Evolutionary conservation across 768 basidiomycete species (phyloP), one percentile per base, ranked within the genome.

Genomic region (Phlegmacium glaucopus): DNA sequence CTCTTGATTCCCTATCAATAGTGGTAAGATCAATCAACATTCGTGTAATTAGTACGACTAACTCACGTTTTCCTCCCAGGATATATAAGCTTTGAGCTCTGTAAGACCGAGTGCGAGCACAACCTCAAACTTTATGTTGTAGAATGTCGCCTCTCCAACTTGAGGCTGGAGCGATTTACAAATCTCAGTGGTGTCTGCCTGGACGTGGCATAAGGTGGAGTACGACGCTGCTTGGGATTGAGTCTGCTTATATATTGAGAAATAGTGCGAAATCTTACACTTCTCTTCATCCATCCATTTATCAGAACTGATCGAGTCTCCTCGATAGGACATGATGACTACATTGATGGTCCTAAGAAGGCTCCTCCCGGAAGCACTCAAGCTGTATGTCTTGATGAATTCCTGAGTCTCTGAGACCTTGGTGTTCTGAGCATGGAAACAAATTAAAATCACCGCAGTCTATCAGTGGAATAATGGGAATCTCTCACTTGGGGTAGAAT

Each of bases 331-430:
- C 36, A 54, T 35, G 11, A 68, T 56, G 4, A 44, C 42, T 8
- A 46, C 50, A 8, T 32, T 40, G 10, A 63, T 38, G n/a, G 30
- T 40, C 15, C 45, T 28, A 13, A 62, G 29, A 13, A 32, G 42
- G 12, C 15, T 11, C 13, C 45, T 39, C 18, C 40, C 26, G 8
- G 5, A 29, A 12, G 36, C 40, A n/a, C n/a, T n/a, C n/a, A n/a
- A n/a, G n/a, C n/a, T n/a, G n/a, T n/a, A n/a, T 8, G 52, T 54
- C n/a, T 59, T 34, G n/a, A 57, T 60, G 50, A 73, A 76, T 53
- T 72, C 71, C 47, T 70, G 62, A 7, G 64, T 57, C 47, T 74
- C 74, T 1, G 62, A 61, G 0, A 76, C 74, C 29, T 58, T 67
- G 13, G 62, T 69, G 7, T 67, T 64, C 74, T 76, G 37, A 9